These are phyloP conservation scores for Candida krabiensis DNA, from an alignment of 805 yeast genomes.

Conservation along the genomic window DNA sequence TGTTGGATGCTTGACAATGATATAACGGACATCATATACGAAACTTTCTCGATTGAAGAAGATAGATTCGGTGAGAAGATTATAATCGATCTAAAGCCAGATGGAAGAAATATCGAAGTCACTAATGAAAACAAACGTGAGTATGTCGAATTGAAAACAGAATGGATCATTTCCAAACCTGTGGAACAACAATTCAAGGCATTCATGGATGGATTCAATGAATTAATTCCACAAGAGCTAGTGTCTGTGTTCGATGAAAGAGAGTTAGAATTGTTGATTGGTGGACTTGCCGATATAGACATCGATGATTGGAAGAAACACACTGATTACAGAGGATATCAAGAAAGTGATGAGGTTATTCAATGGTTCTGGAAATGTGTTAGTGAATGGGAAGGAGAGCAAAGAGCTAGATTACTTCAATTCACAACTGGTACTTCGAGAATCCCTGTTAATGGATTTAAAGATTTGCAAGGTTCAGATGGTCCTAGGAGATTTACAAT, in stretches of 20 bases:
- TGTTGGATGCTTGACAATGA: conserved; percentile 96
- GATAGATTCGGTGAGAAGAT: conserved; percentile 94
- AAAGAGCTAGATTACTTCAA: conserved; percentile 91
- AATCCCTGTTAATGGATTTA: conserved; percentile 98
- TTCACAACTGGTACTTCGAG: conserved; percentile 99
- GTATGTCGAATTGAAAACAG: conserved; percentile 90
- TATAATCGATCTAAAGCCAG: conserved; percentile 84
- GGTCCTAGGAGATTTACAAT: conserved; percentile 99
- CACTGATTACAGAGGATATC: conserved; percentile 97
- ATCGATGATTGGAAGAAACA: conserved; percentile 99
- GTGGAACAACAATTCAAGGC: conserved; percentile 96
- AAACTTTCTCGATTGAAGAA: conserved; percentile 83
- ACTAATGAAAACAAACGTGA: conserved; percentile 94
- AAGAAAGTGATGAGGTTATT: conserved; percentile 92
- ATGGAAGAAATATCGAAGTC: conserved; percentile 87
- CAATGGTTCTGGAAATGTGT: conserved; percentile 99
- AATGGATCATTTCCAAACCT: conserved; percentile 92
- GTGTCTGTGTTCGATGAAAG: conserved; percentile 97
- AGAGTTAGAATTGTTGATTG: conserved; percentile 92
- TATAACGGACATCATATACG: conserved; percentile 81
- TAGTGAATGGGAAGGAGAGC: conserved; percentile 93
- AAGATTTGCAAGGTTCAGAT: conserved; percentile 97
- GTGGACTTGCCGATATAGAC: conserved; percentile 97
- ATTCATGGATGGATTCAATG: conserved; percentile 96
- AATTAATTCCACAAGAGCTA: conserved; percentile 93